Evolutionary conservation across 176 grass and related monocot genomes (phyloP).

Genomic region (Oryza glumipatula): DNA sequence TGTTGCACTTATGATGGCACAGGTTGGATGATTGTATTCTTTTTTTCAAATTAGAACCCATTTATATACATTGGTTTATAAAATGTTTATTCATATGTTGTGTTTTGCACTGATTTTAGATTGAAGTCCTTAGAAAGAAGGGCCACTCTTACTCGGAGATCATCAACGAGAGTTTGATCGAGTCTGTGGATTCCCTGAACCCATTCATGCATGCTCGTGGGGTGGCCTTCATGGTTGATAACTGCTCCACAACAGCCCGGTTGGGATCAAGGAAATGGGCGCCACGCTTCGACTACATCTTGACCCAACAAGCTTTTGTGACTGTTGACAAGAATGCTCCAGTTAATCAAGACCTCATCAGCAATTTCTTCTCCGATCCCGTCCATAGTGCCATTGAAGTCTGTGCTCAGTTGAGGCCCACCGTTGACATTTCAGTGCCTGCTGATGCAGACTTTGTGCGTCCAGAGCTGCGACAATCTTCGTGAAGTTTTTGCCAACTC

Average conservation of each 20-base stretch:
- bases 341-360: conserved; percentile 83
- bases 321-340: conserved; percentile 61
- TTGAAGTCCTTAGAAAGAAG: conserved; percentile 86
- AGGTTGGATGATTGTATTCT: conserved; percentile 57
- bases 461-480: conserved; percentile 74
- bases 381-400: conserved; percentile 80
- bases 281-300: conserved; percentile 79
- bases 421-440: conserved; percentile 85
- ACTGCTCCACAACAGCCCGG: conserved; percentile 89
- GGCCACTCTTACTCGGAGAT: conserved; percentile 84
- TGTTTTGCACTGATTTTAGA: conserved; percentile 40
- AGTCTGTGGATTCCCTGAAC: conserved; percentile 88
- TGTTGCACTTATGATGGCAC: conserved; percentile 91
- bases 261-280: conserved; percentile 94
- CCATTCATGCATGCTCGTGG: conserved; percentile 97
- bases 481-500: conserved; percentile 19
- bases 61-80: not conserved
- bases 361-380: conserved; percentile 82
- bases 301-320: conserved; percentile 92
- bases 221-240: conserved; percentile 97
- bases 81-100: conserved; percentile 9
- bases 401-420: conserved; percentile 81
- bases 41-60: not conserved
- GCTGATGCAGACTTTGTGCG: conserved; percentile 89
- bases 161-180: conserved; percentile 88